phyloP scores from a whole-genome alignment of 2,329 filamentous ascomycete species.

The Beauveria bassiana region DNA sequence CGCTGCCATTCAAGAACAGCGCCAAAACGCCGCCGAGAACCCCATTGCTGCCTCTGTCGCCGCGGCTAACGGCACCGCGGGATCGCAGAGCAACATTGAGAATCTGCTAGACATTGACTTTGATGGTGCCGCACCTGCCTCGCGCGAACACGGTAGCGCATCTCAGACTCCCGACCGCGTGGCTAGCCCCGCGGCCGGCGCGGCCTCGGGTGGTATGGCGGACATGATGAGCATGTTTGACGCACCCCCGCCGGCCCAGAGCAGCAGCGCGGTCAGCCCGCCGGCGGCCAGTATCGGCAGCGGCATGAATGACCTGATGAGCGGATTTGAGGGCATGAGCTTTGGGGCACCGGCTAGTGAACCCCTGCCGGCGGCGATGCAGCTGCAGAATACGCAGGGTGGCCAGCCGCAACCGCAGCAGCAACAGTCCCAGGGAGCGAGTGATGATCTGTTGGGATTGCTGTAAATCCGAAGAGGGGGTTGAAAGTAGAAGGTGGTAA shows the following conservation, averaged over 20 bases:
- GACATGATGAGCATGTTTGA: slow-evolving; percentile 66
- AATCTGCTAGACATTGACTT: slow-evolving; percentile 96
- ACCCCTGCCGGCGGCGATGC: slow-evolving; percentile 56
- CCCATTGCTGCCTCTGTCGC: slow-evolving; percentile 82
- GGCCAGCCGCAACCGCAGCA: slow-evolving; percentile 13
- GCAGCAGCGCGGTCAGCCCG: slow-evolving; percentile 27
- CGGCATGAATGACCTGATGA: slow-evolving; percentile 81
- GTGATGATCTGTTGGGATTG: slow-evolving; percentile 50
- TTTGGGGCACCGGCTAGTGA: slow-evolving; percentile 54
- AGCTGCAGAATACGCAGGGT: slow-evolving; percentile 36
- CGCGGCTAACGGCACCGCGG: slow-evolving; percentile 54
- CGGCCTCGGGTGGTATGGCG: slow-evolving; percentile 42
- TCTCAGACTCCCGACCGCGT: slow-evolving; percentile 61
- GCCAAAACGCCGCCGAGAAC: slow-evolving; percentile 86
- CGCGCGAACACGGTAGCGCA: slow-evolving; percentile 51
- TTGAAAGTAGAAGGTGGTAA: slow-evolving; percentile 8
- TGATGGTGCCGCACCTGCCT: slow-evolving; percentile 88
- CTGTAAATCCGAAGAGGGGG: slow-evolving; percentile 24
- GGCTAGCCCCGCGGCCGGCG: slow-evolving; percentile 49
- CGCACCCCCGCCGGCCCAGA: slow-evolving; percentile 49
- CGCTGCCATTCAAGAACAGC: slow-evolving; percentile 93
- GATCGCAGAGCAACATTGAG: slow-evolving; percentile 71
- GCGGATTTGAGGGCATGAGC: slow-evolving; percentile 77
- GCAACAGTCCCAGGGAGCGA: slow-evolving; percentile 46
- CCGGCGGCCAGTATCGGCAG: slow-evolving; percentile 33